Percentiles rank a stretch among this genome's conserved stretches.
Conservation (phyloP, 1,284 basidiomycete species). For the Wolfiporia cocos region DNA sequence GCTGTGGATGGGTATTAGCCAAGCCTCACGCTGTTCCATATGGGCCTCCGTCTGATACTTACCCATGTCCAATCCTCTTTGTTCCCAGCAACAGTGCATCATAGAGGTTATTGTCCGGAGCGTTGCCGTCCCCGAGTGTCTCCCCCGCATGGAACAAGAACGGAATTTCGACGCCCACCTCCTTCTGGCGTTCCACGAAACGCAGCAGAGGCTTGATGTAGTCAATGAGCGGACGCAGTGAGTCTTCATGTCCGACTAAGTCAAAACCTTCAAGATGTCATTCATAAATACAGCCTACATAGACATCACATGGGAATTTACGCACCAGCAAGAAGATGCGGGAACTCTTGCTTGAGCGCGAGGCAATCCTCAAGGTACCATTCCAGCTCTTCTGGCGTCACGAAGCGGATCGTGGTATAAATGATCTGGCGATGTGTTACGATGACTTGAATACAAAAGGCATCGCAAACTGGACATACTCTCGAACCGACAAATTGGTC, state of each 20-base stretch:
- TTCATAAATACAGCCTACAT: neutral
- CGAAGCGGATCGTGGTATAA: slow-evolving; percentile 58
- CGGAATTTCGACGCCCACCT: slow-evolving; percentile 60
- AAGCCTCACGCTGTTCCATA: too few species aligned
- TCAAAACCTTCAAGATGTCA: slow-evolving; percentile 55
- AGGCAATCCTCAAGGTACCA: slow-evolving; percentile 74
- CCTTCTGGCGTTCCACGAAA: slow-evolving; percentile 52
- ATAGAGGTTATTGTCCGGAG: slow-evolving; percentile 69
- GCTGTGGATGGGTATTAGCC: too few species aligned
- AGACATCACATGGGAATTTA: too few species aligned
- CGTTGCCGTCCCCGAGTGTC: slow-evolving; percentile 66
- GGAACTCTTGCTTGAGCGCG: slow-evolving; percentile 66
- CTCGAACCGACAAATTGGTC: slow-evolving; percentile 61
- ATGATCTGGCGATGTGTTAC: too few species aligned
- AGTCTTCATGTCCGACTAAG: slow-evolving; percentile 74
- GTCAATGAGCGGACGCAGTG: slow-evolving; percentile 51
- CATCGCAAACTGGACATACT: slow-evolving; percentile 36
- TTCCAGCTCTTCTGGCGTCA: slow-evolving; percentile 52
- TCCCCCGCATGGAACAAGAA: slow-evolving; percentile 81
- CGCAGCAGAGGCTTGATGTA: slow-evolving; percentile 58
- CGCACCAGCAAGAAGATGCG: slow-evolving; percentile 63
- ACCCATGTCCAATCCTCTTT: slow-evolving; percentile 78
- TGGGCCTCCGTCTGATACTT: slow-evolving; percentile 9
- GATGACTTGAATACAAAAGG: too few species aligned
- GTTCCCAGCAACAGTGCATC: slow-evolving; percentile 75